Evolutionary conservation across 768 basidiomycete genomes (phyloP).

Genomic region (Boletales sp.): DNA sequence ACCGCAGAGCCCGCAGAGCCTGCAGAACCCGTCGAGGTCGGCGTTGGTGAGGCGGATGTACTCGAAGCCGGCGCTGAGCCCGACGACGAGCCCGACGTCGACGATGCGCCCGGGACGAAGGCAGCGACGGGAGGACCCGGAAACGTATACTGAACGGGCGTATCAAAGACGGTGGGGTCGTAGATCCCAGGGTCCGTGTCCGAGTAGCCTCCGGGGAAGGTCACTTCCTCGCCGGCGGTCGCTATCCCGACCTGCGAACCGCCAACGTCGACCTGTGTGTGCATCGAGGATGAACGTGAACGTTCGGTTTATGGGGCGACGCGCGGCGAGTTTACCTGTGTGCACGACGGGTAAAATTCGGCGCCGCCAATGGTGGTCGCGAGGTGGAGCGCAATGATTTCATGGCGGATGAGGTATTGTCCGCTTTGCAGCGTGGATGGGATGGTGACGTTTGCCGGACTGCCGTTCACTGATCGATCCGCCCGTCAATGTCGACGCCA

Average conservation of each 20-base stretch:
- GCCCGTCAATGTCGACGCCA: not conserved
- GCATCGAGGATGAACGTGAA: constrained; percentile 8
- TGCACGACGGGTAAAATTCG: constrained; percentile 79
- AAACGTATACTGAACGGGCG: constrained; percentile 40
- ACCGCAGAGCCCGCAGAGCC: constrained; percentile 1
- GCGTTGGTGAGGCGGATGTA: constrained; percentile 5
- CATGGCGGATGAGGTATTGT: constrained; percentile 73
- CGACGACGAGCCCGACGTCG: constrained; percentile 12
- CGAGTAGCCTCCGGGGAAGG: constrained; percentile 69
- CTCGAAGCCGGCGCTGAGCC: constrained; percentile 3
- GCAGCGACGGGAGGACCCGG: constrained; percentile 51
- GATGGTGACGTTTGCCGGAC: constrained; percentile 38
- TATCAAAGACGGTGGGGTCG: constrained; percentile 39
- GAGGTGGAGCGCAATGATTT: constrained; percentile 76
- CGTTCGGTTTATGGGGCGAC: constrained; percentile 1
- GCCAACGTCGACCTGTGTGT: constrained; percentile 43
- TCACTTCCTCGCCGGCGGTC: constrained; percentile 47
- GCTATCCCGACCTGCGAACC: constrained; percentile 54
- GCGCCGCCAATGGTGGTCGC: constrained; percentile 56
- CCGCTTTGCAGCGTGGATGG: constrained; percentile 58
- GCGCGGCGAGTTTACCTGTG: constrained; percentile 30
- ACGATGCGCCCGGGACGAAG: constrained; percentile 28
- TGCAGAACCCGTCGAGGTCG: not conserved
- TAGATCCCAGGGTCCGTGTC: constrained; percentile 71
- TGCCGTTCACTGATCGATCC: constrained; percentile 35